phyloP scores from a whole-genome alignment of 176 grass and related monocot genomes.

The Oryza australiensis region DNA sequence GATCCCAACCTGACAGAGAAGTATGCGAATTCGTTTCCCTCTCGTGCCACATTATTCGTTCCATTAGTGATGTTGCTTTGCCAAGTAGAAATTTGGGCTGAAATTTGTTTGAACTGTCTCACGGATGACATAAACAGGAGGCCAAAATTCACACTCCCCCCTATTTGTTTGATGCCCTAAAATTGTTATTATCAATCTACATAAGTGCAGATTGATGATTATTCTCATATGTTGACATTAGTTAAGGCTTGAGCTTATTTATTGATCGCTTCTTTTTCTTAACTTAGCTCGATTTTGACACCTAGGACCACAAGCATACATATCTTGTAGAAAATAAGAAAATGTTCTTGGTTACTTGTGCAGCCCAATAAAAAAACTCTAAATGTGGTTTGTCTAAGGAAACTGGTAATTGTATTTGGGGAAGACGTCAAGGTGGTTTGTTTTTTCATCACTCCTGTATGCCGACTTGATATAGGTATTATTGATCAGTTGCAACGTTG shows the following conservation, averaged over 20 bases:
- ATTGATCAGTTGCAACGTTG: background rate
- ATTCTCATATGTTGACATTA: background rate
- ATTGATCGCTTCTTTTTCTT: background rate
- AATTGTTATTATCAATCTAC: background rate
- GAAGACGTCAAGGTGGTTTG: background rate
- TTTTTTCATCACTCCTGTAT: background rate
- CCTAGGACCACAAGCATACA: background rate
- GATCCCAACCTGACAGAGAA: conserved; percentile 89
- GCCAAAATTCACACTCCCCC: background rate
- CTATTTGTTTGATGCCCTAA: conserved; percentile 15
- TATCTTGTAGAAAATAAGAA: conserved; percentile 20
- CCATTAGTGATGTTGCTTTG: background rate
- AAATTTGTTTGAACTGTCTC: background rate
- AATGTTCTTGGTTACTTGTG: background rate
- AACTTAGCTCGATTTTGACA: background rate
- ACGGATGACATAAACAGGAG: background rate
- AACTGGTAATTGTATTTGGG: background rate
- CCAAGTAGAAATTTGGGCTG: background rate
- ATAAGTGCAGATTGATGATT: background rate
- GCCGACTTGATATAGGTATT: background rate
- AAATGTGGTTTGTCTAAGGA: background rate
- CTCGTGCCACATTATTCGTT: background rate
- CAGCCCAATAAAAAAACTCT: background rate
- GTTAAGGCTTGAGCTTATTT: background rate
- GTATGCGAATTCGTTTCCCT: conserved; percentile 35